A percentile compares a stretch with the other conserved stretches of the same genome.
Evolutionary conservation across 2,329 filamentous ascomycete genomes (phyloP).

Genomic region (Xylariaceae sp.): DNA sequence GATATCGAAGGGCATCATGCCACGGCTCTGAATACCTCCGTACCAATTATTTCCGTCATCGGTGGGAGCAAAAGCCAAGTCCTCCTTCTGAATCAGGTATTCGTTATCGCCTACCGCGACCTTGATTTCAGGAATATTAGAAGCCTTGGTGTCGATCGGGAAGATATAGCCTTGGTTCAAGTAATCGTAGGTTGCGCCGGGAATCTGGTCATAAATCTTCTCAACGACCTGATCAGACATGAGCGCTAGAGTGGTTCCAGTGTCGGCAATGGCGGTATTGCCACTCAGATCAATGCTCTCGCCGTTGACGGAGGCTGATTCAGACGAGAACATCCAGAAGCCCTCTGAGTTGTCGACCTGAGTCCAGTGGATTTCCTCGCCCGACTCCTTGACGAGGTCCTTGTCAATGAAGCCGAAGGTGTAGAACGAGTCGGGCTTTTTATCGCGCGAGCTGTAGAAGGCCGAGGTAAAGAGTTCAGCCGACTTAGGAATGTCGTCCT

Average conservation of each 20-base stretch:
- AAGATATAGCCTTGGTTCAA: constrained; percentile 65
- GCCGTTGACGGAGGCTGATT: constrained; percentile 60
- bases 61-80: constrained; percentile 60
- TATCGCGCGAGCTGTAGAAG: constrained; percentile 59
- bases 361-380: constrained; percentile 60
- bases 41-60: constrained; percentile 55
- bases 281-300: constrained; percentile 50
- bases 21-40: constrained; percentile 67
- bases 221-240: constrained; percentile 63
- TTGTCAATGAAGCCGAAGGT: constrained; percentile 75
- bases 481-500: constrained; percentile 48
- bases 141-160: constrained; percentile 53
- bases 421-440: constrained; percentile 61
- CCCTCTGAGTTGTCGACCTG: constrained; percentile 65
- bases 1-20: constrained; percentile 62
- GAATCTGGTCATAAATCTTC: constrained; percentile 66
- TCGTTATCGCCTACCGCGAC: constrained; percentile 65
- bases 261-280: constrained; percentile 72
- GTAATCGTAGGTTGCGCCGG: constrained; percentile 59
- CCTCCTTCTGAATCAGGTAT: constrained; percentile 64
- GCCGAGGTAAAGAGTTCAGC: constrained; percentile 66
- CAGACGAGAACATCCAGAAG: constrained; percentile 69
- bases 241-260: constrained; percentile 69
- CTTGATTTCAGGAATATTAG: constrained; percentile 61
- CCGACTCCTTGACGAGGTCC: constrained; percentile 57